Conservation (phyloP, 352 stramenopile genomes). For the Pythium periplocum region DNA sequence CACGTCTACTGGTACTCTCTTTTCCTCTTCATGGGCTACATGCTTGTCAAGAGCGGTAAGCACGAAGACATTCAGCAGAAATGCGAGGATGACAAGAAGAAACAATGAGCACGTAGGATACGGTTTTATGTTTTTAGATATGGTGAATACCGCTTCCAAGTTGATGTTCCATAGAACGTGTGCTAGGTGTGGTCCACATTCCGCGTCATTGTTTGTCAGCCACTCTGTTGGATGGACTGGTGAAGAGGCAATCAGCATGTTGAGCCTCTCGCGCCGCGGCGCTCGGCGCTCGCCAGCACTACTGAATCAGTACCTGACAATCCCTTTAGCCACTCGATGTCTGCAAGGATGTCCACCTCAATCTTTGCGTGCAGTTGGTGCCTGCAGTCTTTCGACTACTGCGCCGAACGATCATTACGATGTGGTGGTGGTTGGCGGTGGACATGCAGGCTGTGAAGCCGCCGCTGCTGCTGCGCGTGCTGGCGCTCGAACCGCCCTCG, state of each 20-base stretch:
- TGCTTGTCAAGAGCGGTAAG: slow-evolving; percentile 31
- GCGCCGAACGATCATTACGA: slow-evolving; percentile 31
- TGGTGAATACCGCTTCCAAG: slow-evolving; percentile 2
- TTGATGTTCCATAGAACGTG: too few species aligned
- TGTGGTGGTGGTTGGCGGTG: slow-evolving; percentile 89
- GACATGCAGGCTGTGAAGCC: slow-evolving; percentile 90
- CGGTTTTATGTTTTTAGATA: slow-evolving; percentile 4
- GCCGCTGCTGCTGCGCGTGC: slow-evolving; percentile 84
- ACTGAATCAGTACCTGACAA: slow-evolving; percentile 6
- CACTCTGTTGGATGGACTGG: too few species aligned
- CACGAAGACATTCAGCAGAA: slow-evolving; percentile 40
- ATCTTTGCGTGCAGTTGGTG: slow-evolving; percentile 1
- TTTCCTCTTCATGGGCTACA: slow-evolving; percentile 45
- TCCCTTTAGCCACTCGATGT: too few species aligned
- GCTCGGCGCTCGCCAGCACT: background rate
- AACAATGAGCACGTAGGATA: slow-evolving; percentile 1
- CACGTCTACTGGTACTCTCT: slow-evolving; percentile 40
- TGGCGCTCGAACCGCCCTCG: slow-evolving; percentile 91
- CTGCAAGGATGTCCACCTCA: too few species aligned
- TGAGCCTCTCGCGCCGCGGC: slow-evolving; percentile 8
- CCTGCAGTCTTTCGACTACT: slow-evolving; percentile 1
- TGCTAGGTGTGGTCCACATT: too few species aligned
- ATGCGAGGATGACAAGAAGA: slow-evolving; percentile 18
- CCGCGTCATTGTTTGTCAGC: too few species aligned
- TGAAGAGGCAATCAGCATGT: slow-evolving; percentile 1